Percentiles rank a stretch among this genome's conserved stretches.
Conservation (phyloP, 2,329 filamentous ascomycete genomes). For the Teratosphaeriaceae sp. region DNA sequence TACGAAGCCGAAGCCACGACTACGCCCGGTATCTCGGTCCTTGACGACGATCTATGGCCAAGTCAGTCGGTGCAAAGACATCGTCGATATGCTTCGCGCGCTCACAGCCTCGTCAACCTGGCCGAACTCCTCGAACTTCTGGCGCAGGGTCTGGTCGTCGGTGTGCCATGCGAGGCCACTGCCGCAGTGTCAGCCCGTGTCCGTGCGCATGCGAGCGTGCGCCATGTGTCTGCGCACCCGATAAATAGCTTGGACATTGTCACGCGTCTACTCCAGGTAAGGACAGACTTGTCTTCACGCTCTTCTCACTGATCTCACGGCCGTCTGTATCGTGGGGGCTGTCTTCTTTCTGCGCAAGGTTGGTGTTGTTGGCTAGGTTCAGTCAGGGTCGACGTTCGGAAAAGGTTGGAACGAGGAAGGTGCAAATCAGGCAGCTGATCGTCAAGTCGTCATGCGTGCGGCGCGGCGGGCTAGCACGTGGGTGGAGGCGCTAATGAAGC, state of each 20-base stretch:
- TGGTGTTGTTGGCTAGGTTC: neutral
- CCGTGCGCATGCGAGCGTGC: neutral
- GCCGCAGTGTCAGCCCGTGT: slow-evolving; percentile 11
- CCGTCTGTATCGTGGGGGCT: too few species aligned
- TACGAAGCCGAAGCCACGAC: slow-evolving; percentile 96
- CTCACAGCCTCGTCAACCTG: slow-evolving; percentile 90
- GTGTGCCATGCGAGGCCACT: slow-evolving; percentile 99
- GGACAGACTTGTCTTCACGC: slow-evolving; percentile 15
- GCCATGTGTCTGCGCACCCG: slow-evolving; percentile 55
- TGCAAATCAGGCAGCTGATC: neutral
- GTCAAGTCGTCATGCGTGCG: neutral
- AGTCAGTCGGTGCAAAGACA: neutral
- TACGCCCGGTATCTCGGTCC: slow-evolving; percentile 92
- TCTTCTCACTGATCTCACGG: neutral
- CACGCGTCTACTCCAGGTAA: slow-evolving; percentile 22
- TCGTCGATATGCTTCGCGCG: slow-evolving; percentile 28
- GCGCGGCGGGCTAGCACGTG: neutral
- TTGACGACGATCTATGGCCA: slow-evolving; percentile 79
- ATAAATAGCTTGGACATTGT: slow-evolving; percentile 92
- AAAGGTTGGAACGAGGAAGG: neutral
- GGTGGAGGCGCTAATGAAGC: neutral
- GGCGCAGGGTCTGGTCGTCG: slow-evolving; percentile 75
- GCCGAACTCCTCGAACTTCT: slow-evolving; percentile 91
- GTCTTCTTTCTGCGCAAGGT: too few species aligned
- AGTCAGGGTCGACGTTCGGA: neutral